Conservation (phyloP, 1,284 basidiomycete genomes). For the Microbotryum scabiosae region DNA sequence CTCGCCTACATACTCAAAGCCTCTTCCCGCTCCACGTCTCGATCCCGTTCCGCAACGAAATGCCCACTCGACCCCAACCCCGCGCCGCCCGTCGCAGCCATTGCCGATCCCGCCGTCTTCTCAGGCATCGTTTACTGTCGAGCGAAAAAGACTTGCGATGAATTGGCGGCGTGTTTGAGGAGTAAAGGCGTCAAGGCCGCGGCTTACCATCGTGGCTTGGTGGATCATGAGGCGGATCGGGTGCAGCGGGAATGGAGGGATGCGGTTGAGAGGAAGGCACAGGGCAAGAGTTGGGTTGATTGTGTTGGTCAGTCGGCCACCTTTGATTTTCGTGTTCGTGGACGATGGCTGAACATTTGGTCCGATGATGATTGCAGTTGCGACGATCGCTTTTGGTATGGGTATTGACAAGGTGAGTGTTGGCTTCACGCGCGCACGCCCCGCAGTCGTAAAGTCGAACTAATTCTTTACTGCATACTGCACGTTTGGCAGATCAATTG, state of each 20-base stretch:
- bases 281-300: constrained; percentile 41
- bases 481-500: not conserved
- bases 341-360: constrained; percentile 38
- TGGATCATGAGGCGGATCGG: constrained; percentile 48
- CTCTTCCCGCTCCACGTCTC: constrained; percentile 33
- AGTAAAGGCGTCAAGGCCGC: constrained; percentile 57
- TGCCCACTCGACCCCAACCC: constrained; percentile 41
- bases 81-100: no score
- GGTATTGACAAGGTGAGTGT: constrained; percentile 80
- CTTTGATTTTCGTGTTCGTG: constrained; percentile 31
- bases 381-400: constrained; percentile 67
- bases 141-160: constrained; percentile 56
- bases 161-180: constrained; percentile 54
- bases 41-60: constrained; percentile 39
- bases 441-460: not conserved
- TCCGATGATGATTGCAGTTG: constrained; percentile 46
- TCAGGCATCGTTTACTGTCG: constrained; percentile 74
- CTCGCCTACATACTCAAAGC: constrained; percentile 54
- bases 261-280: constrained; percentile 47
- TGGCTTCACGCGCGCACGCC: constrained; percentile 36
- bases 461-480: not conserved
- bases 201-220: constrained; percentile 63
- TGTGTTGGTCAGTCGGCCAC: constrained; percentile 41
- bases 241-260: constrained; percentile 57
- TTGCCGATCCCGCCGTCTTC: no score